Percentiles rank a stretch among this genome's conserved stretches.
These are phyloP conservation scores for Xylariomycetidae sp. DNA, from an alignment of 2,329 filamentous ascomycete species.

Conservation along the genomic window DNA sequence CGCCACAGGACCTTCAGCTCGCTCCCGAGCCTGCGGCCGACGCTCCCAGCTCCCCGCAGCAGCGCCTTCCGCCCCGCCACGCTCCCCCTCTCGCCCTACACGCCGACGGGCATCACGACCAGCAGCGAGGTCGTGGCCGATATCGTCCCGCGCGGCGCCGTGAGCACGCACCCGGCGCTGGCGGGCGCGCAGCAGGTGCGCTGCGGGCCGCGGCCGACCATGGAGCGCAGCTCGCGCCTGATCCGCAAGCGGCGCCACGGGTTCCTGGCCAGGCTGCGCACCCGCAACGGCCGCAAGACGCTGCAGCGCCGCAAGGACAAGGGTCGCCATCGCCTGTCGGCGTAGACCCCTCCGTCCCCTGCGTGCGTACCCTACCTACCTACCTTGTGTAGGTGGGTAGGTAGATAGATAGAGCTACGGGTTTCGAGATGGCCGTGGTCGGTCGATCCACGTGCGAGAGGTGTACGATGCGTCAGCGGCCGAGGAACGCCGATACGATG, in stretches of 20 bases:
- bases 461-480: no score
- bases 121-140: constrained; percentile 28
- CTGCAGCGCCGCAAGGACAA: constrained; percentile 46
- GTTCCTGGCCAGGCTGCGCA: constrained; percentile 46
- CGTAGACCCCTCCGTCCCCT: constrained; percentile 15
- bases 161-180: constrained; percentile 50
- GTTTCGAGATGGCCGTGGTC: no score
- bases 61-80: constrained; percentile 22
- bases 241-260: constrained; percentile 55
- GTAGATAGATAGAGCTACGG: no score
- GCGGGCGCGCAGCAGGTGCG: constrained; percentile 42
- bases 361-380: no score
- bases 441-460: no score
- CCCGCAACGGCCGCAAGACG: constrained; percentile 46
- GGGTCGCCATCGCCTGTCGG: constrained; percentile 40
- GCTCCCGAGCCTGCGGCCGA: constrained; percentile 45
- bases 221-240: constrained; percentile 48
- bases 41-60: constrained; percentile 27
- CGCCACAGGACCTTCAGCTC: constrained; percentile 39
- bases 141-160: constrained; percentile 37
- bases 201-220: constrained; percentile 53
- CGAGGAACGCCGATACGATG: no score
- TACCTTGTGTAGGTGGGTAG: no score
- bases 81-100: constrained; percentile 13
- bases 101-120: constrained; percentile 4